Evolutionary conservation across 2,329 filamentous ascomycete species (phyloP).

Genomic region (Elsinoe necatrix): DNA sequence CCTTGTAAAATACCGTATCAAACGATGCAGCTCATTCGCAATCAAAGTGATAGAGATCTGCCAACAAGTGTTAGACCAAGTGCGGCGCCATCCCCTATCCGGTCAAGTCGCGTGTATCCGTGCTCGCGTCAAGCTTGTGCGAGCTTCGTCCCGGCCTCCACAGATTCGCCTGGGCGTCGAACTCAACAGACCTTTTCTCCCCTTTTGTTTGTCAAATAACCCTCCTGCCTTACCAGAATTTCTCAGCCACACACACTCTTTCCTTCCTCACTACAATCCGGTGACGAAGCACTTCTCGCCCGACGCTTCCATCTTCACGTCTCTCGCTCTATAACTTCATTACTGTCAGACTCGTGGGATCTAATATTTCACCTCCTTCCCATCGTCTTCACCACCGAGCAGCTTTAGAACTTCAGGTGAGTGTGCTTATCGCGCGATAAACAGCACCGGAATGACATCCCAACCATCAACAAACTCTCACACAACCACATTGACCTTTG

Average conservation of each 20-base stretch:
- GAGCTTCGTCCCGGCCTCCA: constrained; percentile 5
- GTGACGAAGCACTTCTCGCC: constrained; percentile 1
- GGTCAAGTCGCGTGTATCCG: background rate
- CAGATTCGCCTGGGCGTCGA: constrained; percentile 4
- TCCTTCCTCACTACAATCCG: constrained; percentile 5
- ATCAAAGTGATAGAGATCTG: constrained; percentile 8
- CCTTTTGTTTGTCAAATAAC: background rate
- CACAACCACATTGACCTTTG: background rate
- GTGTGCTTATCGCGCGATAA: background rate
- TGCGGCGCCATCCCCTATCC: background rate
- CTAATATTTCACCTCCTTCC: constrained; percentile 5
- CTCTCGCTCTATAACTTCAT: constrained; percentile 7
- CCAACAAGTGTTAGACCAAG: constrained; percentile 9
- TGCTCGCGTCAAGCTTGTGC: constrained; percentile 9
- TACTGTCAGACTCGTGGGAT: constrained; percentile 1
- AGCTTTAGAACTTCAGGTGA: constrained; percentile 16
- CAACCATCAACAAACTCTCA: background rate
- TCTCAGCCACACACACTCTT: constrained; percentile 12
- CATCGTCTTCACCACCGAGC: constrained; percentile 11
- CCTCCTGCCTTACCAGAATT: background rate
- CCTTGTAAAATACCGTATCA: background rate
- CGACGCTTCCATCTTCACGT: constrained; percentile 1
- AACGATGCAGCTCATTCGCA: background rate
- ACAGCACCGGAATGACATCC: background rate
- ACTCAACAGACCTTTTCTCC: constrained; percentile 7